Evolutionary conservation across 1,284 basidiomycete species (phyloP), one percentile per base, ranked within the genome.

Genomic region (Irpex rosettiformis): DNA sequence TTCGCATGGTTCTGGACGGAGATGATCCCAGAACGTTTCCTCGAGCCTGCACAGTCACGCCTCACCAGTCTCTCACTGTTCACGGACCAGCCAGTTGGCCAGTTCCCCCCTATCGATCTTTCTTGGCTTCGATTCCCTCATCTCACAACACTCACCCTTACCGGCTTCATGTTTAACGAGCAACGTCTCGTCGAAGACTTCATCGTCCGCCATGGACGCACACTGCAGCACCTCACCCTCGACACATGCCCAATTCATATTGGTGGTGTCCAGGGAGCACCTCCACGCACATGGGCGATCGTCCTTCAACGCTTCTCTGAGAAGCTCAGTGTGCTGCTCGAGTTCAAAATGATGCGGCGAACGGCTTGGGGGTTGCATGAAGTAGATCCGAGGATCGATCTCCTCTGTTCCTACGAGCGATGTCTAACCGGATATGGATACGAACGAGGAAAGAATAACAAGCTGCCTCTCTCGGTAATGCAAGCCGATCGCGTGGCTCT

Each of bases 41-140:
- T 67, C 25, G 55, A 52, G 10, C 63, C 64, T 4, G 55, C 66
- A 4, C 60, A 63, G 25, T 27, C 43, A 7, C 54, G 37, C 21
- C 59, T 67, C 22, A 65, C 60, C 27, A 63, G 62, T 16, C 64
- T 67, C 30, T 28, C 59, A 21, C 60, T 67, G 8, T 58, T 55
- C 51, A 67, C 63, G 56, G 65, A 67, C 57, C 64, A 65, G 49
- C 63, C 64, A 1, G 61, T 66, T 24, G 64, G 65, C 24, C 43
- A 49, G 27, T 43, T 53, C 11, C 61, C 61, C 3, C 56, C 55
- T n/a, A 49, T 65, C 30, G 61, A 64, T 45, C 59, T 67, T 45
- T 58, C 61, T 25, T 62, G 54, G 24, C 58, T 66, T 33, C 61
- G 58, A 52, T 67, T 63, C 57, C 64, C 65, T 13, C 48, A 51